Conservation (phyloP, 2,329 filamentous ascomycete genomes). For the Teratosphaeria viscida region DNA sequence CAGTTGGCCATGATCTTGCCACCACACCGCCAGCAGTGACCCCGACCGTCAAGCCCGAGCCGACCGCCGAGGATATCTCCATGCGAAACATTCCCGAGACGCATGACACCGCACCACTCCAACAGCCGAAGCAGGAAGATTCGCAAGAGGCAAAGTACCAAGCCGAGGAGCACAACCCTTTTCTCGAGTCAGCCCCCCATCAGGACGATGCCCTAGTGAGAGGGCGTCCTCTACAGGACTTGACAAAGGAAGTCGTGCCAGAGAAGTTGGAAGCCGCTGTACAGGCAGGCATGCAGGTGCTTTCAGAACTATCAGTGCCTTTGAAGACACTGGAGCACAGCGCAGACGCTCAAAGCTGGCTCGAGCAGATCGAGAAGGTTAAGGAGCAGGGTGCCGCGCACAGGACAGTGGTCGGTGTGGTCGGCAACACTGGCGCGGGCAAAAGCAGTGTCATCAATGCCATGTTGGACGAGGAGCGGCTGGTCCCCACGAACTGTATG, state of each 20-base stretch:
- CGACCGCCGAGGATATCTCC: not conserved
- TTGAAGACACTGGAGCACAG: conserved; percentile 19
- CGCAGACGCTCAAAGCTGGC: conserved; percentile 31
- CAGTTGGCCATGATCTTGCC: not conserved
- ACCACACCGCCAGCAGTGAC: not conserved
- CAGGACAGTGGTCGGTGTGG: conserved; percentile 45
- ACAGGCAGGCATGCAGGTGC: conserved; percentile 26
- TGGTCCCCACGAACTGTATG: conserved; percentile 48
- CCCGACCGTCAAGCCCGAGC: not conserved
- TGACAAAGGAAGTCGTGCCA: conserved; percentile 24
- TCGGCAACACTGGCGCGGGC: conserved; percentile 52
- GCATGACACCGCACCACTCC: not conserved
- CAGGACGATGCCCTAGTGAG: conserved; percentile 2
- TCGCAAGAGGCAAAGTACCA: not conserved
- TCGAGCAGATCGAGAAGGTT: conserved; percentile 33
- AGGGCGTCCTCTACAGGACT: conserved; percentile 19
- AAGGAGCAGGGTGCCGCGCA: conserved; percentile 30
- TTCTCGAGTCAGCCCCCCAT: conserved; percentile 3
- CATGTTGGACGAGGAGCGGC: conserved; percentile 49
- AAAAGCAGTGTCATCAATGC: conserved; percentile 56
- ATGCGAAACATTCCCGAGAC: not conserved
- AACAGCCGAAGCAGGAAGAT: not conserved
- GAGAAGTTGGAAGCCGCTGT: conserved; percentile 32
- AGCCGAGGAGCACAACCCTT: conserved; percentile 1
- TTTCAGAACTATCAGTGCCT: conserved; percentile 25